A percentile compares a stretch with the other conserved stretches of the same genome.
Conservation (phyloP, 2,329 filamentous ascomycete genomes). For the Colletotrichum graminicola region DNA sequence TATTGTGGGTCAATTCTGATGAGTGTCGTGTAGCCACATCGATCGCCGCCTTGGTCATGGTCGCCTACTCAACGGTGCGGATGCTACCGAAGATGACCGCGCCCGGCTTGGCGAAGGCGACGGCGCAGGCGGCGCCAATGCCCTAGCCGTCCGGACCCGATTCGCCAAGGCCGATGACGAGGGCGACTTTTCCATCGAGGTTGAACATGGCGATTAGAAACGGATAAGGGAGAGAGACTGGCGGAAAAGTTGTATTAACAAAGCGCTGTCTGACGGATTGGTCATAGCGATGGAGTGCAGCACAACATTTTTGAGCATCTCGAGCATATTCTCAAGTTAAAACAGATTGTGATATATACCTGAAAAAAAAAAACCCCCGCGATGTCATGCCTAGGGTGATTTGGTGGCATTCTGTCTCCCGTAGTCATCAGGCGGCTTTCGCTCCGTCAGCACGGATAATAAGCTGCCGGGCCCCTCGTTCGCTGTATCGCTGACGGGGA, state of each 20-base stretch:
- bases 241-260: constrained; percentile 13
- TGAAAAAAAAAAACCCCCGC: too few relatives aligned
- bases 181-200: constrained; percentile 56
- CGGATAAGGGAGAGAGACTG: background rate
- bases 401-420: background rate
- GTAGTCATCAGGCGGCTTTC: too few relatives aligned
- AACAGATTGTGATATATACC: background rate
- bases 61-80: too few relatives aligned
- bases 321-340: background rate
- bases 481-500: constrained; percentile 27
- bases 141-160: constrained; percentile 61
- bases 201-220: constrained; percentile 46
- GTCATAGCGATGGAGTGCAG: background rate
- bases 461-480: background rate
- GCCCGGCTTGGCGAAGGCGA: constrained; percentile 54
- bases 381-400: background rate
- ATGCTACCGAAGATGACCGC: too few relatives aligned
- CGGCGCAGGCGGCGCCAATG: constrained; percentile 64
- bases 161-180: constrained; percentile 60
- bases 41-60: too few relatives aligned
- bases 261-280: background rate
- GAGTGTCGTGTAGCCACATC: too few relatives aligned
- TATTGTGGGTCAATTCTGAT: too few relatives aligned
- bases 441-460: constrained; percentile 18
- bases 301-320: background rate